Conservation (phyloP, 192 early-diverging fungal species). For the Coemansia sp. region DNA sequence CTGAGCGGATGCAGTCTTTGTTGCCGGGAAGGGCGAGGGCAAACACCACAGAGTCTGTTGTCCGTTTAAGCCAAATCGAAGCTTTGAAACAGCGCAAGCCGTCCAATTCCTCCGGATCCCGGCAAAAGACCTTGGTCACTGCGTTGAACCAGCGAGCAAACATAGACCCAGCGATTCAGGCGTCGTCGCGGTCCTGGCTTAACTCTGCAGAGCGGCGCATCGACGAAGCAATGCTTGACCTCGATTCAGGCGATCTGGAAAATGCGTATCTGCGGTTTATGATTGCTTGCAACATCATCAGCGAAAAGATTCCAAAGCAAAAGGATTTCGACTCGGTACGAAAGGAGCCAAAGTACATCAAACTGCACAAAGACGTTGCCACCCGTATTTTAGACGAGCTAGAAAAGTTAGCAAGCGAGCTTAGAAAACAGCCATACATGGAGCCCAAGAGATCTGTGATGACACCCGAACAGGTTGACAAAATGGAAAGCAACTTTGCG, state of each 20-base stretch:
- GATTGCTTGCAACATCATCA: slow-evolving; percentile 53
- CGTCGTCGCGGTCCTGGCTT: slow-evolving; percentile 27
- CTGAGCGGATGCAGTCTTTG: slow-evolving; percentile 3
- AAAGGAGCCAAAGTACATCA: slow-evolving; percentile 48
- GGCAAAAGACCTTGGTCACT: slow-evolving; percentile 22
- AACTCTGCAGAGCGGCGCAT: slow-evolving; percentile 28
- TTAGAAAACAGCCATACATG: slow-evolving; percentile 30
- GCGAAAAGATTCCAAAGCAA: slow-evolving; percentile 50
- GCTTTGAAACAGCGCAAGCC: neutral
- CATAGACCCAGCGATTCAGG: slow-evolving; percentile 25
- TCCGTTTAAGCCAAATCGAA: neutral
- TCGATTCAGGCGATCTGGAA: slow-evolving; percentile 22
- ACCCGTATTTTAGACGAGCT: slow-evolving; percentile 25
- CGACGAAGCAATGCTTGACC: slow-evolving; percentile 24
- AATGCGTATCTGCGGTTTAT: slow-evolving; percentile 45
- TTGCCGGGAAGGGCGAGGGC: slow-evolving; percentile 4
- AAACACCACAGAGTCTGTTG: slow-evolving; percentile 1
- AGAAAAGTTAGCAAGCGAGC: slow-evolving; percentile 24
- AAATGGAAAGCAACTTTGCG: slow-evolving; percentile 45
- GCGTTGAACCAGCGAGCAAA: slow-evolving; percentile 28
- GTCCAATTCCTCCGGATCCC: neutral
- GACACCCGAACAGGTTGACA: slow-evolving; percentile 47
- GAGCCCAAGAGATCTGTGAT: slow-evolving; percentile 14
- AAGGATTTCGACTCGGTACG: slow-evolving; percentile 46
- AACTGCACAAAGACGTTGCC: slow-evolving; percentile 40